Conservation (phyloP, 352 stramenopile genomes). For the Lagenidium sp. region DNA sequence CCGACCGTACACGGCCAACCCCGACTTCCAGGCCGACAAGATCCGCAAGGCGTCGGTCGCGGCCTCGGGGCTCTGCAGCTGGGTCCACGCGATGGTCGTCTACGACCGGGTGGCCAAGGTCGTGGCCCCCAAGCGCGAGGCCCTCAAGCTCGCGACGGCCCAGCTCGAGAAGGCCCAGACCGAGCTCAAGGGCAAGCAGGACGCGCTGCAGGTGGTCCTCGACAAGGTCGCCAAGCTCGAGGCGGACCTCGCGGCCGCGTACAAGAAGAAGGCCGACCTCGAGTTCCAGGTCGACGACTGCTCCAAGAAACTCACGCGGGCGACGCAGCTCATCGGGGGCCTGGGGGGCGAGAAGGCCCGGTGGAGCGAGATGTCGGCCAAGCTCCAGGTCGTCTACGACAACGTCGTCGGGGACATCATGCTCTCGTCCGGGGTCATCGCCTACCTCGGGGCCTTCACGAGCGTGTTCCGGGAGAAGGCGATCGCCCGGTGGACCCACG, state of each 20-base stretch:
- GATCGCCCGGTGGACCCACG: conserved; percentile 73
- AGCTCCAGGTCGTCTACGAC: conserved; percentile 82
- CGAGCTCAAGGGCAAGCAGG: conserved; percentile 86
- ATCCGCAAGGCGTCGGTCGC: conserved; percentile 93
- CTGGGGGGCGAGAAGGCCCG: conserved; percentile 90
- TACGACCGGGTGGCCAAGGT: conserved; percentile 92
- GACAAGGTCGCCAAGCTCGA: conserved; percentile 89
- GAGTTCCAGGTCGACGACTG: conserved; percentile 91
- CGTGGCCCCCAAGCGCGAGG: conserved; percentile 90
- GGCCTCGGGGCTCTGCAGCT: conserved; percentile 91
- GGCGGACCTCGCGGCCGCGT: conserved; percentile 80
- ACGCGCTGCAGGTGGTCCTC: conserved; percentile 86
- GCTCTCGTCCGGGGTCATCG: conserved; percentile 90
- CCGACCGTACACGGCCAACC: conserved; percentile 65
- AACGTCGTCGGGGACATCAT: conserved; percentile 93
- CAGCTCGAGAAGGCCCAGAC: conserved; percentile 81
- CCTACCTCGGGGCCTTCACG: conserved; percentile 92
- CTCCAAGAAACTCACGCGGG: conserved; percentile 86
- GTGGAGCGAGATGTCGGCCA: conserved; percentile 87
- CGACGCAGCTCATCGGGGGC: conserved; percentile 91
- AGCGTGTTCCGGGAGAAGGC: conserved; percentile 86
- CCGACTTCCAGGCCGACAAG: conserved; percentile 90
- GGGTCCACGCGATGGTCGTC: conserved; percentile 95
- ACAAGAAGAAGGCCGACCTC: conserved; percentile 90
- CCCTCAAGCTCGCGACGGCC: conserved; percentile 84